A percentile compares a stretch with the other conserved stretches of the same genome.
These are phyloP conservation scores for Cylindrodendrum hubeiense DNA, from an alignment of 2,329 filamentous ascomycete genomes.

Conservation along the genomic window DNA sequence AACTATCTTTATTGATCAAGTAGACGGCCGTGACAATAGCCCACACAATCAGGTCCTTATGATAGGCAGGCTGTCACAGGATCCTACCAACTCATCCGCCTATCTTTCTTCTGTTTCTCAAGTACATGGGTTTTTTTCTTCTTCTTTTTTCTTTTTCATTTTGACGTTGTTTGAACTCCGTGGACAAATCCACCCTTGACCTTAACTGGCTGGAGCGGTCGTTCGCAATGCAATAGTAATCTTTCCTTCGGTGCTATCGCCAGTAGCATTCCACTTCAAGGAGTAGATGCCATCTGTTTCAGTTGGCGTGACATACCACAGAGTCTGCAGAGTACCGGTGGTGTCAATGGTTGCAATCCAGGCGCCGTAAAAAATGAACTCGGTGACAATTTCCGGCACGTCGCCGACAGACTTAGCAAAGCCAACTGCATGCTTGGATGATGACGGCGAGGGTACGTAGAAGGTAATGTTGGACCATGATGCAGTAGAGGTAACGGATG, in stretches of 20 bases:
- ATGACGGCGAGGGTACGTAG: constrained; percentile 8
- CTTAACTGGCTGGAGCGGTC: neutral
- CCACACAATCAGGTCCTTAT: too few relatives aligned
- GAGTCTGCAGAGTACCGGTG: constrained; percentile 5
- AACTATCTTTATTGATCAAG: too few relatives aligned
- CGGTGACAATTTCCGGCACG: neutral
- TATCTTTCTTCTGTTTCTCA: too few relatives aligned
- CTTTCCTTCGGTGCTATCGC: constrained; percentile 3
- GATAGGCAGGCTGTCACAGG: too few relatives aligned
- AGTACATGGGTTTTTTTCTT: too few relatives aligned
- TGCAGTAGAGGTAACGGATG: neutral
- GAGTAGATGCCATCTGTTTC: constrained; percentile 6
- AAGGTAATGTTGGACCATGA: constrained; percentile 11
- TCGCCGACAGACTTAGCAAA: neutral
- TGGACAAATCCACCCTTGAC: too few relatives aligned
- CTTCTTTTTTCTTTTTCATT: too few relatives aligned
- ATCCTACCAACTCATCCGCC: too few relatives aligned
- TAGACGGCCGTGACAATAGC: too few relatives aligned
- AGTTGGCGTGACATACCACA: constrained; percentile 12
- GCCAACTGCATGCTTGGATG: constrained; percentile 4
- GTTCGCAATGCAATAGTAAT: constrained; percentile 3
- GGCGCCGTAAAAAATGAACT: constrained; percentile 10
- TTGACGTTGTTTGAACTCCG: too few relatives aligned
- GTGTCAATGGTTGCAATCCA: constrained; percentile 4
- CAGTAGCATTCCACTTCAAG: constrained; percentile 14